Evolutionary conservation across 2,329 filamentous ascomycete genomes (phyloP).

Genomic region (Alternaria arbusti): DNA sequence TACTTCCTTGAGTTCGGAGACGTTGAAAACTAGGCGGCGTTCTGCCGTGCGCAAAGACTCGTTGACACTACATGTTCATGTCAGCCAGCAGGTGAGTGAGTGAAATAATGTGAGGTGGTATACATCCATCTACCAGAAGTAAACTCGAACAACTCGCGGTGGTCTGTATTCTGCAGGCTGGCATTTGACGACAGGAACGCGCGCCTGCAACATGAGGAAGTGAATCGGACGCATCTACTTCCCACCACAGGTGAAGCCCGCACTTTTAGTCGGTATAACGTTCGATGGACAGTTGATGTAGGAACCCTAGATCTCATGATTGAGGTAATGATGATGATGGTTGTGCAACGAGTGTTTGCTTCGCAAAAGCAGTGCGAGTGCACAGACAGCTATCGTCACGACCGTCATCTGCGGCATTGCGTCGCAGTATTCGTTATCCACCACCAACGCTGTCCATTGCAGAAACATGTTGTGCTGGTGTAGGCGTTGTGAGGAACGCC

Average conservation of each 20-base stretch:
- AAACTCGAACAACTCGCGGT: conserved; percentile 32
- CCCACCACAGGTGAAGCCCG: background rate
- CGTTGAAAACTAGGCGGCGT: conserved; percentile 27
- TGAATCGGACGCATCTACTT: background rate
- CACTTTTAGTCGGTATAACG: background rate
- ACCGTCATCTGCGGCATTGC: background rate
- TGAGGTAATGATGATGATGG: background rate
- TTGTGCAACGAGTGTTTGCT: background rate
- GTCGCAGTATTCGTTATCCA: background rate
- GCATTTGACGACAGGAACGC: background rate
- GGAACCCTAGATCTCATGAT: background rate
- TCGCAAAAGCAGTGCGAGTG: background rate
- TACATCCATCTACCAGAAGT: conserved; percentile 40
- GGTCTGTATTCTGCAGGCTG: background rate
- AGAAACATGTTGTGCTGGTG: background rate
- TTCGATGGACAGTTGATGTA: background rate
- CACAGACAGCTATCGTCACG: background rate
- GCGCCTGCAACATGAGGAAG: background rate
- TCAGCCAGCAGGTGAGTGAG: background rate
- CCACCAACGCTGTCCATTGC: background rate
- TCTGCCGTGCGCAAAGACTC: conserved; percentile 26
- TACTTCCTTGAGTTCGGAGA: conserved; percentile 27
- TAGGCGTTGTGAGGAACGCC: no score
- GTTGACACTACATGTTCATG: conserved; percentile 20
- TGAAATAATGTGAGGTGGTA: background rate